These are phyloP conservation scores for Primulina tabacum DNA, from an alignment of 257 asterid genomes.

Conservation along the genomic window DNA sequence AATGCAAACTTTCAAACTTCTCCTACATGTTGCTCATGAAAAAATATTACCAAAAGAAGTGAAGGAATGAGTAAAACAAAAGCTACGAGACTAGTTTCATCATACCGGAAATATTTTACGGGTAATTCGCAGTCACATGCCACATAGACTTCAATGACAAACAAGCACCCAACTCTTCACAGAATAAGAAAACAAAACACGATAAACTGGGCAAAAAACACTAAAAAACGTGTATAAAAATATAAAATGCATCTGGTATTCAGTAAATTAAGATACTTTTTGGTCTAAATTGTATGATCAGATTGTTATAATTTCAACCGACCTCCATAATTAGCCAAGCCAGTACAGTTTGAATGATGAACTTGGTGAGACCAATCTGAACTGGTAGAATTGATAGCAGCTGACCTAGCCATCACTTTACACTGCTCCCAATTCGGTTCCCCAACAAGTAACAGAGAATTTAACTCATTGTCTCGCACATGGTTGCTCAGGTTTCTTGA, in stretches of 20 bases:
- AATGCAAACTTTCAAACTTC: no score
- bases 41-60: no score
- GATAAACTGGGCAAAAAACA: background rate
- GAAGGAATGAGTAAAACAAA: no score
- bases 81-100: background rate
- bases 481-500: conserved; percentile 22
- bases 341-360: conserved; percentile 47
- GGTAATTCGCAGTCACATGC: no score
- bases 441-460: conserved; percentile 48
- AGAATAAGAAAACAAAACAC: background rate
- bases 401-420: conserved; percentile 54
- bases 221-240: background rate
- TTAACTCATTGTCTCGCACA: conserved; percentile 26
- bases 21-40: no score
- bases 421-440: conserved; percentile 72
- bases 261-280: background rate
- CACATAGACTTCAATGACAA: background rate
- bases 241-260: background rate
- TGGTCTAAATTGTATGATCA: background rate
- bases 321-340: conserved; percentile 64
- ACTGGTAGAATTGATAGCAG: conserved; percentile 62
- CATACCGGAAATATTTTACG: background rate
- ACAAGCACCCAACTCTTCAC: background rate
- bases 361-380: conserved; percentile 31
- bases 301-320: conserved; percentile 24